phyloP scores from a whole-genome alignment of 352 stramenopile genomes.

The Globisporangium radiosum region DNA sequence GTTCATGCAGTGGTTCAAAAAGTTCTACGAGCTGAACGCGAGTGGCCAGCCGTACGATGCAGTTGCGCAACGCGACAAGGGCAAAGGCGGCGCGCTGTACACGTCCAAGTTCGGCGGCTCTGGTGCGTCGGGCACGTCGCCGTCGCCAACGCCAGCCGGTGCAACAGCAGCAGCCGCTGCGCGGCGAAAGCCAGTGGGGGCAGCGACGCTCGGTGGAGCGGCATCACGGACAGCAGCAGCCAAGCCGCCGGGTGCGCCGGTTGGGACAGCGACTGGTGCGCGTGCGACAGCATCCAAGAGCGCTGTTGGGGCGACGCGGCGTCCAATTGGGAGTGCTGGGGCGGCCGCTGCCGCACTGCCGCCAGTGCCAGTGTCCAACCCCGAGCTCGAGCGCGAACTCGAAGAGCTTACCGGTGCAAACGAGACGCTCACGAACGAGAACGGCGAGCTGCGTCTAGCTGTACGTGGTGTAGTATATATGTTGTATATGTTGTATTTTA shows the following conservation, averaged over 20 bases:
- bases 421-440: conserved; percentile 70
- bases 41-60: conserved; percentile 91
- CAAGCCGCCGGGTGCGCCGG: conserved; percentile 43
- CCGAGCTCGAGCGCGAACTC: conserved; percentile 62
- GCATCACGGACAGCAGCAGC: background rate
- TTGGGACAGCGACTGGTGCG: conserved; percentile 19
- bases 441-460: conserved; percentile 63
- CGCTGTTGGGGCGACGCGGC: conserved; percentile 18
- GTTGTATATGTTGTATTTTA: too few relatives aligned
- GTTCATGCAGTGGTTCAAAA: conserved; percentile 99
- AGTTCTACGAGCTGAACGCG: conserved; percentile 90
- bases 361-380: conserved; percentile 17
- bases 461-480: conserved; percentile 20
- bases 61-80: conserved; percentile 85
- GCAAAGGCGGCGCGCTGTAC: conserved; percentile 90
- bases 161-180: conserved; percentile 17
- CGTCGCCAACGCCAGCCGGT: conserved; percentile 20
- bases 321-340: conserved; percentile 23
- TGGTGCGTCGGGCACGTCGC: conserved; percentile 9
- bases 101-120: conserved; percentile 56
- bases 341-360: conserved; percentile 13
- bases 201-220: conserved; percentile 1
- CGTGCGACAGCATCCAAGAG: background rate
- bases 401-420: conserved; percentile 65
- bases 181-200: conserved; percentile 31